A percentile compares a stretch with the other conserved stretches of the same genome.
These are phyloP conservation scores for Colletotrichum kahawae DNA, from an alignment of 2,329 filamentous ascomycete genomes.

Conservation along the genomic window DNA sequence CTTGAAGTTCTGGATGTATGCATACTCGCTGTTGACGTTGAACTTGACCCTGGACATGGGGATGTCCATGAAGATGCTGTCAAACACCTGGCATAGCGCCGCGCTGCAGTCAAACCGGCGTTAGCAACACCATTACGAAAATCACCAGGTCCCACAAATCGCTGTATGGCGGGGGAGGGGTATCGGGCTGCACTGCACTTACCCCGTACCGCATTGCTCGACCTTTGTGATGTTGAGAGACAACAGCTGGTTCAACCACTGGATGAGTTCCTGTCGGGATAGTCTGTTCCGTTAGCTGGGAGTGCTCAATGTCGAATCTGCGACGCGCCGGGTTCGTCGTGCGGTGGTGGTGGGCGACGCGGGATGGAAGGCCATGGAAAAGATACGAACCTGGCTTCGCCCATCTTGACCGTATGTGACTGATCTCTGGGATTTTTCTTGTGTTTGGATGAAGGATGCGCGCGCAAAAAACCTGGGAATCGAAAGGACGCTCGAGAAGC, in stretches of 20 bases:
- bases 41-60: constrained; percentile 98
- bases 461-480: neutral
- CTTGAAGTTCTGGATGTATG: constrained; percentile 99
- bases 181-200: constrained; percentile 49
- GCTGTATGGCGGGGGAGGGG: constrained; percentile 30
- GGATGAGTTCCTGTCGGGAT: constrained; percentile 88
- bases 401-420: constrained; percentile 51
- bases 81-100: constrained; percentile 95
- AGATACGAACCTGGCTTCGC: constrained; percentile 62
- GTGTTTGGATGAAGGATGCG: neutral
- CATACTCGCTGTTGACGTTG: constrained; percentile 96
- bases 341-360: neutral
- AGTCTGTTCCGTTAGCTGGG: constrained; percentile 25
- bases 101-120: constrained; percentile 62
- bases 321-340: neutral
- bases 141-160: constrained; percentile 17
- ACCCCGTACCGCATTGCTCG: constrained; percentile 99
- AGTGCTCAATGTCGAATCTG: neutral
- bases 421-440: neutral
- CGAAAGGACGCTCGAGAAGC: constrained; percentile 14
- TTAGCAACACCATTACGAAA: constrained; percentile 25
- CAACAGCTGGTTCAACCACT: constrained; percentile 96
- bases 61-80: constrained; percentile 95
- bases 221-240: constrained; percentile 98
- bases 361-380: constrained; percentile 7